These are phyloP conservation scores for Taiozyma sp. DNA, from an alignment of 1,139 yeast species.

Conservation along the genomic window DNA sequence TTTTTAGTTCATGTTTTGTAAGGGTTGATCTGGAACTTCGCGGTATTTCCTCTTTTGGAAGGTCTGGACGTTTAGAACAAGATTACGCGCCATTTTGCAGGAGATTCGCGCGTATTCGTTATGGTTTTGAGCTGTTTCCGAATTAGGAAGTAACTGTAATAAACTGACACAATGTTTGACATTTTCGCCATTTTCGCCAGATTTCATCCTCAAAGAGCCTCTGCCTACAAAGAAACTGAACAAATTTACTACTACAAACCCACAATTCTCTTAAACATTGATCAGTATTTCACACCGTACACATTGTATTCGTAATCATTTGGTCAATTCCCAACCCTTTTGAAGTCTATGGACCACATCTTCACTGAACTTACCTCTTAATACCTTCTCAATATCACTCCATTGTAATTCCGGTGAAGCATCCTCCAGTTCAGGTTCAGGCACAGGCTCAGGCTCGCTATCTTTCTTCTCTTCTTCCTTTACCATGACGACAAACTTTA, in stretches of 20 bases:
- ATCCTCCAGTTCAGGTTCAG: slow-evolving; percentile 5
- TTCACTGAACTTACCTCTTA: slow-evolving; percentile 19
- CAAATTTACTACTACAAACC: too few species aligned
- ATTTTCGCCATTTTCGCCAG: too few species aligned
- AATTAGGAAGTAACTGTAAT: too few species aligned
- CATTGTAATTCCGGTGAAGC: slow-evolving; percentile 27
- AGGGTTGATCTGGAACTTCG: background rate
- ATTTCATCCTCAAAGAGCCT: too few species aligned
- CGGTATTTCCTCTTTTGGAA: background rate
- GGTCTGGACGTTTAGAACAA: too few species aligned
- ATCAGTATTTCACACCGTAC: background rate
- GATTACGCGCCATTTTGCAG: background rate
- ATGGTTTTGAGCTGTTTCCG: too few species aligned
- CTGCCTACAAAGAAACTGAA: too few species aligned
- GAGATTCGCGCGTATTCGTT: too few species aligned
- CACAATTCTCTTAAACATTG: background rate
- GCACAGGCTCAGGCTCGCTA: slow-evolving; percentile 11
- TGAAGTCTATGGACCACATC: slow-evolving; percentile 33
- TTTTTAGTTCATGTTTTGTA: background rate
- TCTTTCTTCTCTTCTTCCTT: slow-evolving; percentile 11
- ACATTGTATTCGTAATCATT: slow-evolving; percentile 10
- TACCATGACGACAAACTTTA: slow-evolving; percentile 32
- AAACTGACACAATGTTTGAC: background rate
- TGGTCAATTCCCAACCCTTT: slow-evolving; percentile 33
- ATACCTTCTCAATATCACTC: slow-evolving; percentile 26